Conservation (phyloP, 495 filamentous ascomycete genomes). For the Neurospora sublineolata region DNA sequence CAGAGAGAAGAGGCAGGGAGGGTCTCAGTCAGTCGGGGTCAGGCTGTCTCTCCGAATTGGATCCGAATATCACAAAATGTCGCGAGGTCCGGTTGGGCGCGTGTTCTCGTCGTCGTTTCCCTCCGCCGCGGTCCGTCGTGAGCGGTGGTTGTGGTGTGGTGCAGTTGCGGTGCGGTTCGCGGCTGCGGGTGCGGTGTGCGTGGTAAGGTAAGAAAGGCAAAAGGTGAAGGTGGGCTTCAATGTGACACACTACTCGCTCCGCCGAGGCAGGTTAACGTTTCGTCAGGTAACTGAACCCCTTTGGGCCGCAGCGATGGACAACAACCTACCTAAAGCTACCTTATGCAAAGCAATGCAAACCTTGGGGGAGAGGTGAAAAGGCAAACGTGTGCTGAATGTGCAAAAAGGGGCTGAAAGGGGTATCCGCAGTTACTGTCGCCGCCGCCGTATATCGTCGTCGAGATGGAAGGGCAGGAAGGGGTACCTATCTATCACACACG, state of each 20-base stretch:
- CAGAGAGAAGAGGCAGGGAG: conserved; percentile 1
- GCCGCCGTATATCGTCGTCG: background rate
- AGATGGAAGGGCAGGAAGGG: background rate
- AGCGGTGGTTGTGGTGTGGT: background rate
- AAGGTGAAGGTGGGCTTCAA: background rate
- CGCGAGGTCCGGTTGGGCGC: background rate
- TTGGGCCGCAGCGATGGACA: background rate
- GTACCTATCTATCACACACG: background rate
- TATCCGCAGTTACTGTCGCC: background rate
- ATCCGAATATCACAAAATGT: background rate
- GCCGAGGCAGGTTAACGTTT: background rate
- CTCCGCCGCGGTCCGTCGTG: background rate
- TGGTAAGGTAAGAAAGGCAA: background rate
- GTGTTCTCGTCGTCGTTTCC: background rate
- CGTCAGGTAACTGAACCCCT: background rate
- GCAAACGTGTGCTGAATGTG: background rate
- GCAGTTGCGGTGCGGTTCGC: background rate
- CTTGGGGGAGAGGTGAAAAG: background rate
- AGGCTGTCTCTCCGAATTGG: background rate
- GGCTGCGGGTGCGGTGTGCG: background rate
- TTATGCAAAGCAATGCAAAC: background rate
- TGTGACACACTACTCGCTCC: background rate
- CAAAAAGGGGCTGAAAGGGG: background rate
- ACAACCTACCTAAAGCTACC: background rate
- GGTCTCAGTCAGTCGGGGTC: conserved; percentile 2